These are phyloP conservation scores for Penicillium sp. DNA, from an alignment of 2,329 filamentous ascomycete genomes.

Conservation along the genomic window DNA sequence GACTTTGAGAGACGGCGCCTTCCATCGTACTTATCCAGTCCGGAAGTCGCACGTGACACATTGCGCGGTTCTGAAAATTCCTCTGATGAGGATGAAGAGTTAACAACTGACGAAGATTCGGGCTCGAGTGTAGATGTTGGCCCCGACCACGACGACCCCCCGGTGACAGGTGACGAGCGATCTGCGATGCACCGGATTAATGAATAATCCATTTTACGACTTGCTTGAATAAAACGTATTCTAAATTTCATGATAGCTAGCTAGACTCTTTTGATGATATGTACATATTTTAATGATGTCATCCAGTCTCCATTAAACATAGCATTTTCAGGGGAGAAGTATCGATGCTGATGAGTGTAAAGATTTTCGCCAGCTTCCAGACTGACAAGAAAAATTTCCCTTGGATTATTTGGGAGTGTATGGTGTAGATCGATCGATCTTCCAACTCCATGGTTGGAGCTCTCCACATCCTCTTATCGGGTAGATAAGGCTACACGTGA, in stretches of 20 bases:
- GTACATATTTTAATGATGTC: conserved; percentile 2
- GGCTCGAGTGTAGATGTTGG: conserved; percentile 1
- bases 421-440: not conserved
- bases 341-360: not conserved
- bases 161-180: not conserved
- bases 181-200: conserved; percentile 7
- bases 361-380: too few relatives aligned
- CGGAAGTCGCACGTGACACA: conserved; percentile 35
- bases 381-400: too few relatives aligned
- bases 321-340: not conserved
- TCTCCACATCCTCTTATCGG: not conserved
- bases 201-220: conserved; percentile 1
- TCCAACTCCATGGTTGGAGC: not conserved
- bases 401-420: too few relatives aligned
- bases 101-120: conserved; percentile 31
- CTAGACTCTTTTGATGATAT: conserved; percentile 3
- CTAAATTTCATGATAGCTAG: not conserved
- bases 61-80: conserved; percentile 37
- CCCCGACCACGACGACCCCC: conserved; percentile 2
- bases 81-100: conserved; percentile 39
- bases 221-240: conserved; percentile 1
- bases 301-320: not conserved
- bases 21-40: conserved; percentile 45
- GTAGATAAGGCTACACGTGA: conserved; percentile 14
- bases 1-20: conserved; percentile 83